A percentile compares a stretch with the other conserved stretches of the same genome.
phyloP scores from a whole-genome alignment of 208 protist species.

The Crithidia sp. region DNA sequence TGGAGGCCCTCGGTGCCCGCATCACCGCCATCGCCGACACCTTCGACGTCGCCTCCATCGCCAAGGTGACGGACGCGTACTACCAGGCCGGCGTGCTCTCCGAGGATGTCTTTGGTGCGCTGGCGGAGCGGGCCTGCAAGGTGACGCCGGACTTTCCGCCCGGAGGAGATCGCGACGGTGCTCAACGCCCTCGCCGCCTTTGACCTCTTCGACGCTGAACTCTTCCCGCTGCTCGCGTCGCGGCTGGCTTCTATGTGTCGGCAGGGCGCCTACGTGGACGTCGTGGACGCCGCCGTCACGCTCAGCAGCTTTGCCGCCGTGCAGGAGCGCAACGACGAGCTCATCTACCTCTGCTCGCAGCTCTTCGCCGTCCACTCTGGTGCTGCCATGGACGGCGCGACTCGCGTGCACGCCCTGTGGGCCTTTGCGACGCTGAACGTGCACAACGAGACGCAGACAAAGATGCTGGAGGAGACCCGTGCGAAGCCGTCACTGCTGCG shows the following conservation, averaged over 20 bases:
- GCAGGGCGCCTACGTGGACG: constrained; percentile 63
- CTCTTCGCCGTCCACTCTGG: constrained; percentile 55
- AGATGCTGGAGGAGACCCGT: constrained; percentile 56
- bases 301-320: constrained; percentile 89
- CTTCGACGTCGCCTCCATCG: constrained; percentile 81
- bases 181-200: constrained; percentile 81
- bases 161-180: constrained; percentile 73
- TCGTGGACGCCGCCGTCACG: constrained; percentile 66
- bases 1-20: constrained; percentile 68
- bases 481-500: constrained; percentile 41
- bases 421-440: constrained; percentile 77
- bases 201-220: constrained; percentile 89
- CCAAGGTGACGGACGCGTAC: constrained; percentile 78
- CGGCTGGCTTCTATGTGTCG: constrained; percentile 64
- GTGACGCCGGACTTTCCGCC: constrained; percentile 76
- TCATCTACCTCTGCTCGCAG: constrained; percentile 75
- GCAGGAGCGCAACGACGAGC: constrained; percentile 87
- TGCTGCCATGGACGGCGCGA: constrained; percentile 41
- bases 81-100: constrained; percentile 63
- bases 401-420: constrained; percentile 76
- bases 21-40: constrained; percentile 58
- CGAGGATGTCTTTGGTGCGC: constrained; percentile 85
- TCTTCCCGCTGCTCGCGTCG: constrained; percentile 88
- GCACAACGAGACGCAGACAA: constrained; percentile 80
- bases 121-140: constrained; percentile 88